Evolutionary conservation across 2,329 filamentous ascomycete genomes (phyloP).

Genomic region (Xylaria sp.): DNA sequence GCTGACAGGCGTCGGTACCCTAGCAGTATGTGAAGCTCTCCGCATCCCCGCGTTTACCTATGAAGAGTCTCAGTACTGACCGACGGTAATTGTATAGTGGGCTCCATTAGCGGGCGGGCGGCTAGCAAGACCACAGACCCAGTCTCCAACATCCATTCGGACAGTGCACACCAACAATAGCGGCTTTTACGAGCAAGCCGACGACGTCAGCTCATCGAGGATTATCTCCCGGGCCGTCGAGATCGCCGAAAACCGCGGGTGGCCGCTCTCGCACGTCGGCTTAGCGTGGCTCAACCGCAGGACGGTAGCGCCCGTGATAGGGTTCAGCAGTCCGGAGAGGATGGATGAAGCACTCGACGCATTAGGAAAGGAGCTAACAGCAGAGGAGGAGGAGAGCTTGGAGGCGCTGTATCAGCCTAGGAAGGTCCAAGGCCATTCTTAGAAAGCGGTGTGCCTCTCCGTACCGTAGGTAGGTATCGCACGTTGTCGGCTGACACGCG

Average conservation of each 20-base stretch:
- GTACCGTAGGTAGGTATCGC: too few species aligned
- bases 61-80: not conserved
- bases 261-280: conserved; percentile 2
- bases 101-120: conserved; percentile 38
- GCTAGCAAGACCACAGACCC: conserved; percentile 3
- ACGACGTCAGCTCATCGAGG: not conserved
- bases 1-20: conserved; percentile 46
- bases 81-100: conserved; percentile 45
- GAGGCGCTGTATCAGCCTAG: not conserved
- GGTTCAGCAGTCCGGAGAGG: not conserved
- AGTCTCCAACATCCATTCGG: not conserved
- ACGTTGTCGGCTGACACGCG: too few species aligned
- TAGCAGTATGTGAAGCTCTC: not conserved
- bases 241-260: conserved; percentile 1
- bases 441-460: not conserved
- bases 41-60: not conserved
- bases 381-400: not conserved
- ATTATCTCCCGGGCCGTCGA: not conserved
- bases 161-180: not conserved
- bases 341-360: not conserved
- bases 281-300: conserved; percentile 12
- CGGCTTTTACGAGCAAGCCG: conserved; percentile 2
- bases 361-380: not conserved
- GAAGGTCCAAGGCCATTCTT: not conserved
- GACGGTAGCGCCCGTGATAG: not conserved